Evolutionary conservation across 352 stramenopile genomes (phyloP), one percentile per base, ranked within the genome.

Genomic region (Aphanomyces cochlioides): DNA sequence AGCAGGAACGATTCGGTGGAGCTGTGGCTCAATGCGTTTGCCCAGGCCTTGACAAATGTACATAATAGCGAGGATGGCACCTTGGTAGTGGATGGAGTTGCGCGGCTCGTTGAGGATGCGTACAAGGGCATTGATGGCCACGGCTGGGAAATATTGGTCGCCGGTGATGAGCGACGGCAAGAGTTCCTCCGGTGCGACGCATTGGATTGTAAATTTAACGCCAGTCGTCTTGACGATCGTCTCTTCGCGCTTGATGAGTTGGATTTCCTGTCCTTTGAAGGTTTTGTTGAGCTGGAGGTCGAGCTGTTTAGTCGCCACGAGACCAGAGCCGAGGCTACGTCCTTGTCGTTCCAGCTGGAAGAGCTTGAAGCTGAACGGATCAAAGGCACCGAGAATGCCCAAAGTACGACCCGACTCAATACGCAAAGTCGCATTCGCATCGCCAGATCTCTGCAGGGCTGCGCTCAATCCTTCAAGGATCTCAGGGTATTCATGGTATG

Each of bases 11-110:
- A 99, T 98, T 50, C 96, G 92, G 65, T 96, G 90, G 28, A 99
- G 79, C 74, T 99, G 99, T 17, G 89, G 90, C 8, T 96, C 94
- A 72, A 97, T 98, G 39, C 89, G 87, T 47, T 98, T 85, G 0
- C 95, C 92, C 41, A 99, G 87, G 56, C 87, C 96, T 75, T 98
- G 97, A 80, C 98, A 99, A 72, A 99, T 99, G 73, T 98, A 98
- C 86, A 98, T 99, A 59, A 99, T 95, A 19, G 97, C 96, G 58
- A 99, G 96, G 70, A 99, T 98, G 4, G 97, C 97, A 66, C 96
- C 97, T 38, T 97, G 89, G 74, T 99, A 98, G 66, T 99, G 95
- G 19, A 96, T 93, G 34, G 93, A 96, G 50, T 99, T 92, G 37
- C 93, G 95, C 40, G 93, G 83, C 74, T 99, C 96, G 28, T 96